Evolutionary conservation across 768 basidiomycete genomes (phyloP).

Genomic region (Russula foetens): DNA sequence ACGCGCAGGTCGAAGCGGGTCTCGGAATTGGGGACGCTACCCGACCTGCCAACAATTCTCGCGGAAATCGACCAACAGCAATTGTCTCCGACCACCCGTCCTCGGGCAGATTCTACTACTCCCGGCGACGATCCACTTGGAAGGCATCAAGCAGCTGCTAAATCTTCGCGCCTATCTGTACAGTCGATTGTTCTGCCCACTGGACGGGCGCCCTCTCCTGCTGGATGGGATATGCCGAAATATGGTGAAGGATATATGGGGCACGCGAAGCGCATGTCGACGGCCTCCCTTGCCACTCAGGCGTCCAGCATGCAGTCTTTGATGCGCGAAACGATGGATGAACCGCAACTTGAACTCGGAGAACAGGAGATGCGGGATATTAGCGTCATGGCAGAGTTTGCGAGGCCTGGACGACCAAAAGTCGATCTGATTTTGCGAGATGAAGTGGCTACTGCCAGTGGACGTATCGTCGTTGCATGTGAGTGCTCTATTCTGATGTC

Average conservation of each 20-base stretch:
- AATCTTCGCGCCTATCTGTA: background rate
- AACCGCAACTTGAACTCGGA: constrained; percentile 40
- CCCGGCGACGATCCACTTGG: background rate
- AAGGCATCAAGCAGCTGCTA: background rate
- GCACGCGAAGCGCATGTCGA: constrained; percentile 1
- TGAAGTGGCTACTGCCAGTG: constrained; percentile 49
- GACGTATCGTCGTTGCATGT: constrained; percentile 58
- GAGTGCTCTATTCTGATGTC: background rate
- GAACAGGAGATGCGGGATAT: constrained; percentile 53
- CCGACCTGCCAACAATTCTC: background rate
- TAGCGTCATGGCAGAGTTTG: constrained; percentile 50
- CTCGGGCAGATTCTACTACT: background rate
- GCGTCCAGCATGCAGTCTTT: constrained; percentile 25
- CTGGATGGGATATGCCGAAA: background rate
- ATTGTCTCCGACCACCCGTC: background rate
- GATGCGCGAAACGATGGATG: constrained; percentile 24
- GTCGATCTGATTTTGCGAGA: constrained; percentile 53
- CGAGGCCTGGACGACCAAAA: constrained; percentile 58
- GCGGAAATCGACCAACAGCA: background rate
- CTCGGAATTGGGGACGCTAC: background rate
- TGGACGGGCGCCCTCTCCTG: background rate
- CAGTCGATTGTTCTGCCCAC: background rate
- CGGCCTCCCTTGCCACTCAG: background rate
- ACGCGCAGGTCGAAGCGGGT: constrained; percentile 6
- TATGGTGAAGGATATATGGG: background rate